These are phyloP conservation scores for Quercus bicolor DNA, from an alignment of 306 rosid species.

Conservation along the genomic window DNA sequence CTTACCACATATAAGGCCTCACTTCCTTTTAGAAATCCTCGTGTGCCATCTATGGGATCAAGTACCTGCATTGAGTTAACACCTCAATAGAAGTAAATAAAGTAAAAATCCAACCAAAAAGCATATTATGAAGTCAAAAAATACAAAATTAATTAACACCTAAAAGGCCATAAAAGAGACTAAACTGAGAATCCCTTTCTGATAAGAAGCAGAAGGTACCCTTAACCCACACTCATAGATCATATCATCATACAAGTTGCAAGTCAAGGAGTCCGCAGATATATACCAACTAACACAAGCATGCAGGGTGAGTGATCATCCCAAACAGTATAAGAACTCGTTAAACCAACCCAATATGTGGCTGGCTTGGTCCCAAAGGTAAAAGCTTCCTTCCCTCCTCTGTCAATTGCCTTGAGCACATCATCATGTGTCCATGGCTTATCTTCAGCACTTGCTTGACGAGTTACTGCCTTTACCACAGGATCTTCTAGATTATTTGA, in stretches of 20 bases:
- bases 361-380: slow-evolving; percentile 66
- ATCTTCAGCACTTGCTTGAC: slow-evolving; percentile 32
- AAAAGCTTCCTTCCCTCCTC: slow-evolving; percentile 74
- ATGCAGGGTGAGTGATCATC: slow-evolving; percentile 2
- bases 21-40: slow-evolving; percentile 64
- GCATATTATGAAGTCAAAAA: slow-evolving; percentile 8
- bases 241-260: neutral
- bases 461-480: slow-evolving; percentile 50
- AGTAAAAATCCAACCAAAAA: slow-evolving; percentile 13
- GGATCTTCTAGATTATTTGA: slow-evolving; percentile 55
- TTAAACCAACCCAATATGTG: slow-evolving; percentile 81
- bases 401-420: slow-evolving; percentile 74
- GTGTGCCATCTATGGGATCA: slow-evolving; percentile 92
- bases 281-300: neutral
- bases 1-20: slow-evolving; percentile 73
- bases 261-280: neutral
- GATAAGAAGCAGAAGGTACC: neutral
- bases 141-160: neutral
- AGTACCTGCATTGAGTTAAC: slow-evolving; percentile 57
- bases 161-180: neutral
- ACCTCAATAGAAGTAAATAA: slow-evolving; percentile 12
- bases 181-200: slow-evolving; percentile 6
- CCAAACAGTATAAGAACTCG: slow-evolving; percentile 13
- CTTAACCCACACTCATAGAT: neutral
- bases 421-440: slow-evolving; percentile 50